A percentile compares a stretch with the other conserved stretches of the same genome.
These are phyloP conservation scores for Piromyces finnis DNA, from an alignment of 192 early-diverging fungal genomes.

Conservation along the genomic window DNA sequence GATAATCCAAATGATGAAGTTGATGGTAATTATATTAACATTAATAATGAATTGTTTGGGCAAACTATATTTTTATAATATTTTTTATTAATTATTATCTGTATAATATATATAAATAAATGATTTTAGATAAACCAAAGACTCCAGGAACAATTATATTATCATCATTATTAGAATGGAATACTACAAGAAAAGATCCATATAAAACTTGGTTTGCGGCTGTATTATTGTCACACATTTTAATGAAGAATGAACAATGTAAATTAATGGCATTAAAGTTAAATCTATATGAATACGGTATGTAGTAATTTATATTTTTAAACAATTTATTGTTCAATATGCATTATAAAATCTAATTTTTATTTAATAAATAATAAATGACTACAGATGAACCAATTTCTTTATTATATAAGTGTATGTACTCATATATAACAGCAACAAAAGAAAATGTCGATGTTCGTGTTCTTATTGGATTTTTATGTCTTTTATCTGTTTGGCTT, in stretches of 20 bases:
- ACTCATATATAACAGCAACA: conserved; percentile 46
- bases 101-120: too few species aligned
- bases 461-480: conserved; percentile 57
- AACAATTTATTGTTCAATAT: too few species aligned
- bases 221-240: conserved; percentile 58
- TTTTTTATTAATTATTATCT: too few species aligned
- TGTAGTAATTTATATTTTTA: background rate
- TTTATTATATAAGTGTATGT: conserved; percentile 74
- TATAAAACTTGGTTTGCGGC: conserved; percentile 82
- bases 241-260: conserved; percentile 49
- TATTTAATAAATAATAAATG: too few species aligned
- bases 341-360: too few species aligned
- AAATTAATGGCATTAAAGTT: conserved; percentile 63
- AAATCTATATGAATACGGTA: conserved; percentile 39
- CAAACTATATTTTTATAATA: too few species aligned
- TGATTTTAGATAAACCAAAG: conserved; percentile 41
- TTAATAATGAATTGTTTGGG: too few species aligned
- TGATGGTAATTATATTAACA: conserved; percentile 14
- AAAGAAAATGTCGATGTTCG: conserved; percentile 46
- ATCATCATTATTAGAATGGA: conserved; percentile 59
- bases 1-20: conserved; percentile 40
- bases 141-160: conserved; percentile 82
- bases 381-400: conserved; percentile 56
- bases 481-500: conserved; percentile 71
- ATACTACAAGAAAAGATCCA: conserved; percentile 44